Evolutionary conservation across 2,329 filamentous ascomycete species (phyloP).

Genomic region (Spiromastix sp.): DNA sequence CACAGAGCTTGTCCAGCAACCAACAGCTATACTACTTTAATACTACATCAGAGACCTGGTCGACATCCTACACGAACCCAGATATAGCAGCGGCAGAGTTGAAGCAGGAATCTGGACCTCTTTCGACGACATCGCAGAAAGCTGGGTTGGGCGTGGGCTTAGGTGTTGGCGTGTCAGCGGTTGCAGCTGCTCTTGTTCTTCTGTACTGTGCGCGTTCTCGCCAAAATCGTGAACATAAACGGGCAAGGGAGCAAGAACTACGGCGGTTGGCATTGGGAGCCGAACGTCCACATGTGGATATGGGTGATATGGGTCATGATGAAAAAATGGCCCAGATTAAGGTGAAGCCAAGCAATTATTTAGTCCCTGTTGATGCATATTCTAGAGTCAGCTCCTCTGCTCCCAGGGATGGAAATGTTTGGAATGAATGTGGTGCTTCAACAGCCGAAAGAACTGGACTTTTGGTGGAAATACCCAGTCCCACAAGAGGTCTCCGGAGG

Average conservation of each 20-base stretch:
- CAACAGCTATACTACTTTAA: conserved; percentile 50
- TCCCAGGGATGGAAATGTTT: conserved; percentile 13
- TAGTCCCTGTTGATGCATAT: conserved; percentile 14
- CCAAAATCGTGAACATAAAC: conserved; percentile 21
- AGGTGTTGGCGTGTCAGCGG: conserved; percentile 49
- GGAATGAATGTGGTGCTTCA: conserved; percentile 19
- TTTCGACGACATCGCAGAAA: conserved; percentile 30
- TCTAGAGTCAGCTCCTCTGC: conserved; percentile 20
- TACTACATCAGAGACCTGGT: conserved; percentile 49
- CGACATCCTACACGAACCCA: conserved; percentile 45
- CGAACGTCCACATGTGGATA: conserved; percentile 37
- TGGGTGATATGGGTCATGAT: conserved; percentile 18
- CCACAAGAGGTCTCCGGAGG: conserved; percentile 29
- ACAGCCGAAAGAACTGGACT: conserved; percentile 33
- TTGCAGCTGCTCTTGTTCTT: conserved; percentile 38
- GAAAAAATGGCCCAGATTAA: conserved; percentile 2
- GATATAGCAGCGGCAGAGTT: conserved; percentile 14
- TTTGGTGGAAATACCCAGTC: conserved; percentile 30
- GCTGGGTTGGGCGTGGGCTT: conserved; percentile 56
- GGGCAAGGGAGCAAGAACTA: conserved; percentile 44
- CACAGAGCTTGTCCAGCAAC: conserved; percentile 24
- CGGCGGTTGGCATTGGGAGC: conserved; percentile 42
- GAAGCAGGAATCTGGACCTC: conserved; percentile 12
- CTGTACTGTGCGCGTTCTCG: conserved; percentile 44
- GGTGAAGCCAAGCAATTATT: conserved; percentile 7